Evolutionary conservation across 2,329 filamentous ascomycete genomes (phyloP).

Genomic region (Cryphonectria nitschkei): DNA sequence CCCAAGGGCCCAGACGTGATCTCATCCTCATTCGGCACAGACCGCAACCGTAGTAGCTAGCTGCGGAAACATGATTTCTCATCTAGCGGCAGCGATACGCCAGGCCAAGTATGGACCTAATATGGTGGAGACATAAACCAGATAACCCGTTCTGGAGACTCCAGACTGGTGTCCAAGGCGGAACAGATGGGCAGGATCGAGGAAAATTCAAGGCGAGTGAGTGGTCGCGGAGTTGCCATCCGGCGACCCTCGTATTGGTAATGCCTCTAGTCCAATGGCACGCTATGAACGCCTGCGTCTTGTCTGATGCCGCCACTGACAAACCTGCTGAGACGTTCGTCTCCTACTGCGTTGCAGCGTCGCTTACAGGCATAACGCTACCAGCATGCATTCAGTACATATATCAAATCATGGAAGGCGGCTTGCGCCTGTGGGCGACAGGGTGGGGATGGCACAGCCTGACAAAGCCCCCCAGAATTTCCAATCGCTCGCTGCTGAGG

Average conservation of each 20-base stretch:
- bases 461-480: conserved; percentile 1
- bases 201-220: too few species aligned
- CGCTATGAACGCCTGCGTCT: background rate
- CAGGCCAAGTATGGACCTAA: background rate
- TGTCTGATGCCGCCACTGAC: background rate
- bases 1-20: background rate
- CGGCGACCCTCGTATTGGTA: background rate
- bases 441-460: conserved; percentile 1
- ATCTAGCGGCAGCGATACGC: background rate
- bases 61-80: background rate
- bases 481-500: background rate
- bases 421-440: background rate
- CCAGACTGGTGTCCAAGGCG: background rate
- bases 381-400: background rate
- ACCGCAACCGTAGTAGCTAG: background rate
- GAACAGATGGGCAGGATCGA: background rate
- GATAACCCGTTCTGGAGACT: background rate
- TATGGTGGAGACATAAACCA: background rate
- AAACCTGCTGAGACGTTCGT: background rate
- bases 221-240: background rate
- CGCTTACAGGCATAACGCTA: too few species aligned
- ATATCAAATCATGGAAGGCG: background rate
- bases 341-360: background rate
- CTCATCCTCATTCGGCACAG: background rate
- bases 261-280: background rate